Evolutionary conservation across 1,139 yeast species (phyloP), one percentile per base, ranked within the genome.

Genomic region (Pichia sp.): DNA sequence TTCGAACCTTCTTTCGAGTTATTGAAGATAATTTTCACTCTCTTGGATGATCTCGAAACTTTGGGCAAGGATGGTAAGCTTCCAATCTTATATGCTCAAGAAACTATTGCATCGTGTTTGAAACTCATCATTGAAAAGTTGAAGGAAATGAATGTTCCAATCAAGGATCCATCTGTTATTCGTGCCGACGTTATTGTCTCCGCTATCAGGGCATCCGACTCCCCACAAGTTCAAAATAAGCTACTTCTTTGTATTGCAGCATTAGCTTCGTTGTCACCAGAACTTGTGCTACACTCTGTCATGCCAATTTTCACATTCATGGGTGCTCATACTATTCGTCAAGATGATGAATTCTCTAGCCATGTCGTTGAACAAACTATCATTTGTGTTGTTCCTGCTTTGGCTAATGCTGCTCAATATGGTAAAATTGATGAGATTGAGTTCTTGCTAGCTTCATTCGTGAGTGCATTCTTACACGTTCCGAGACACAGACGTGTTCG

Each of bases 261-360:
- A 37, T 66, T 91, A 49, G 97, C 97, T 0, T 67, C 87, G 1
- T 64, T 88, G 39, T 86, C 91, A 14, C 96, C 98, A 8, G 97
- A 91, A 55, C 75, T 83, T 27, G 87, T 91, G 26, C 67, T 93
- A 46, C 97, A 93, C 62, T 84, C 96, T 4, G 95, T 93, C 12
- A 91, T 91, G 99, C 98, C 99, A 15, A 88, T 91, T 37, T 91
- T 91, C 65, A 93, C 98, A 1, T 93, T 91, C 53, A 91, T 91
- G 98, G 99, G 99, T 39, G 95, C 97, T 22, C 94, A 87, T 52
- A 87, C 97, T 11, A 75, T 93, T 35, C 80, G 96, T 54, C 96
- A 91, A 63, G 98, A 91, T 59, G 97, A 91, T 57, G 96, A 87
- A 53, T 88, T 85, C 56, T 85, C 96, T 2, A 83, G 83, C 30